A percentile compares a stretch with the other conserved stretches of the same genome.
Evolutionary conservation across 2,329 filamentous ascomycete genomes (phyloP).

Genomic region (Mycosphaerella sp.): DNA sequence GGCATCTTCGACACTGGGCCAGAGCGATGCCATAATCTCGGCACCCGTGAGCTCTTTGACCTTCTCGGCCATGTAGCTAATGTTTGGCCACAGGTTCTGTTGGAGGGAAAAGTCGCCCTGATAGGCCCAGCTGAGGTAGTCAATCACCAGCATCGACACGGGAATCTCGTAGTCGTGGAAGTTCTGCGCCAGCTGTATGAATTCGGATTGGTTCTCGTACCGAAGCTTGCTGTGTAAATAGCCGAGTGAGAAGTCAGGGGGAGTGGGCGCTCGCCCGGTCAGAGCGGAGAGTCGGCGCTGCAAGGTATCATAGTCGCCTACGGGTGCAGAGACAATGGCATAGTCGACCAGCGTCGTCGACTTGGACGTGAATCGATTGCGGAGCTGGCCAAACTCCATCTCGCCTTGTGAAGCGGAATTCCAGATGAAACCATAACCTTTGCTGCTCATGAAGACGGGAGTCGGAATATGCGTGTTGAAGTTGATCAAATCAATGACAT

Average conservation of each 20-base stretch:
- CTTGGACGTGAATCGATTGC: constrained; percentile 27
- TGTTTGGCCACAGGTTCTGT: constrained; percentile 29
- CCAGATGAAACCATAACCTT: constrained; percentile 32
- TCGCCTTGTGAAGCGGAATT: constrained; percentile 29
- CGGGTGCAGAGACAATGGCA: constrained; percentile 26
- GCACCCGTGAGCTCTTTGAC: constrained; percentile 31
- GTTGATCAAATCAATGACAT: constrained; percentile 30
- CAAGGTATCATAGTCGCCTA: constrained; percentile 29
- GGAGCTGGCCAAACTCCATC: constrained; percentile 29
- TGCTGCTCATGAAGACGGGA: constrained; percentile 29
- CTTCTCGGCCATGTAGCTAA: constrained; percentile 25
- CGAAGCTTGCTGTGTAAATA: constrained; percentile 32
- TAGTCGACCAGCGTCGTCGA: constrained; percentile 32
- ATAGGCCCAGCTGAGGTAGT: constrained; percentile 31
- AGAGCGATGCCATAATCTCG: constrained; percentile 33
- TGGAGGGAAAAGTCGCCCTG: constrained; percentile 32
- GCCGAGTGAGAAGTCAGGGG: constrained; percentile 30
- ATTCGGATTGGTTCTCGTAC: constrained; percentile 31
- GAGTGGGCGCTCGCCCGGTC: constrained; percentile 29
- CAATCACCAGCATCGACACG: constrained; percentile 31
- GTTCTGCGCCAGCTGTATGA: constrained; percentile 28
- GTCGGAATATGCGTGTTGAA: constrained; percentile 32
- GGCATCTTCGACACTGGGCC: constrained; percentile 30
- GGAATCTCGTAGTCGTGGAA: constrained; percentile 30
- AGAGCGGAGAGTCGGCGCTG: constrained; percentile 26